A percentile compares a stretch with the other conserved stretches of the same genome.
Evolutionary conservation across 805 yeast species (phyloP).

Genomic region (Pichia gijzeniarum): DNA sequence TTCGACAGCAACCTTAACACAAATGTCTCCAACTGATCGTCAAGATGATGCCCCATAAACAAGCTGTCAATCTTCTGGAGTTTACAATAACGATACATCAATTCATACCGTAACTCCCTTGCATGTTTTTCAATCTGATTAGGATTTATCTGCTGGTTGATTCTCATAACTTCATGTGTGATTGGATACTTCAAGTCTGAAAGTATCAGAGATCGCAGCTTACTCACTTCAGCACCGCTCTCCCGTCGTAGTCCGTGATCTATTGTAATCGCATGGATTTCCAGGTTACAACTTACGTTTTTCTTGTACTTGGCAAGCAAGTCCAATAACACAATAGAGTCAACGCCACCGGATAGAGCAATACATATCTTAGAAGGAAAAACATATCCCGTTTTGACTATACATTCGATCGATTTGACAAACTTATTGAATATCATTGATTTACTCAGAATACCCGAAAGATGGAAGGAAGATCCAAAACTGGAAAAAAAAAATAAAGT

Average conservation of each 20-base stretch:
- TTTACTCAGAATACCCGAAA: not conserved
- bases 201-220: conserved; percentile 21
- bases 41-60: conserved; percentile 59
- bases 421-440: not conserved
- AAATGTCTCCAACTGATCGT: conserved; percentile 71
- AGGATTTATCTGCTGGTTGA: conserved; percentile 14
- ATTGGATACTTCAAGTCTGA: conserved; percentile 16
- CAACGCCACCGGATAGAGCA: conserved; percentile 79
- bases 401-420: not conserved
- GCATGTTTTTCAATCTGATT: conserved; percentile 48
- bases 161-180: conserved; percentile 22
- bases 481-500: not conserved
- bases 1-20: conserved; percentile 44
- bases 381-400: not conserved
- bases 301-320: conserved; percentile 33
- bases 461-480: not conserved
- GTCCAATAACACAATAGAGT: conserved; percentile 63
- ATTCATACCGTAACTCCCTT: conserved; percentile 44
- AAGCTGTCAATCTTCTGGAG: conserved; percentile 31
- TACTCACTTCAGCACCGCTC: conserved; percentile 43
- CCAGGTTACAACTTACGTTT: conserved; percentile 5
- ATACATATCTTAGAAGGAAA: conserved; percentile 24
- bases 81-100: conserved; percentile 37
- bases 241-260: conserved; percentile 54
- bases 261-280: conserved; percentile 52